Conservation (phyloP, 352 stramenopile species). For the Globisporangium spinosum region DNA sequence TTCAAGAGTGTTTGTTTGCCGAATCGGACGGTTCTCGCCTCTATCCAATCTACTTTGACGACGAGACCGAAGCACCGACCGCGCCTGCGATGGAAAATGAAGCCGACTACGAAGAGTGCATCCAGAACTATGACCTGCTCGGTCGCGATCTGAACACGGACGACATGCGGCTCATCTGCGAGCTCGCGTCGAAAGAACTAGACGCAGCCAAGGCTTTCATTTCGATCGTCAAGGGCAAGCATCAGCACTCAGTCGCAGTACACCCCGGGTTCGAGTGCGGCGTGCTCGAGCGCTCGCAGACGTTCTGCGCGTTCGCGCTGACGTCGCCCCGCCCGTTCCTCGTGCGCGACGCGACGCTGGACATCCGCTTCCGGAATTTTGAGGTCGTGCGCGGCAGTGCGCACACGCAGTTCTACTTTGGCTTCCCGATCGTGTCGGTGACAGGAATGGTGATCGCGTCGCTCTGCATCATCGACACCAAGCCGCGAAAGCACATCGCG, state of each 20-base stretch:
- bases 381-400: slow-evolving; percentile 24
- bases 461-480: slow-evolving; percentile 40
- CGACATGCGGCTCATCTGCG: slow-evolving; percentile 40
- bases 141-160: slow-evolving; percentile 22
- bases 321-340: slow-evolving; percentile 34
- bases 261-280: background rate
- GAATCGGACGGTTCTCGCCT: slow-evolving; percentile 34
- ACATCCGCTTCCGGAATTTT: slow-evolving; percentile 51
- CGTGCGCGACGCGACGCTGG: slow-evolving; percentile 33
- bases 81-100: slow-evolving; percentile 24
- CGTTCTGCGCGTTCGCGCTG: slow-evolving; percentile 39
- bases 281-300: slow-evolving; percentile 22
- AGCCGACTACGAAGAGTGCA: slow-evolving; percentile 24
- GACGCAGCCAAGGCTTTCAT: slow-evolving; percentile 27
- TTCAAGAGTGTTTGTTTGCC: slow-evolving; percentile 37
- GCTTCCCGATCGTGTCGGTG: slow-evolving; percentile 27
- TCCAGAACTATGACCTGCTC: slow-evolving; percentile 28
- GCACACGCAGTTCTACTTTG: slow-evolving; percentile 37
- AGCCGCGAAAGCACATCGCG: slow-evolving; percentile 44
- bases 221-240: slow-evolving; percentile 24
- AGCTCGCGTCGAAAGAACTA: slow-evolving; percentile 43
- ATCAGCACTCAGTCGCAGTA: slow-evolving; percentile 14
- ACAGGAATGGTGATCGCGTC: slow-evolving; percentile 25
- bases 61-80: slow-evolving; percentile 22
- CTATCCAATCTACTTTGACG: slow-evolving; percentile 46